Base-by-base conservation (phyloP, 2,329 filamentous ascomycete genomes). In the Xylaria hypoxylon region DNA sequence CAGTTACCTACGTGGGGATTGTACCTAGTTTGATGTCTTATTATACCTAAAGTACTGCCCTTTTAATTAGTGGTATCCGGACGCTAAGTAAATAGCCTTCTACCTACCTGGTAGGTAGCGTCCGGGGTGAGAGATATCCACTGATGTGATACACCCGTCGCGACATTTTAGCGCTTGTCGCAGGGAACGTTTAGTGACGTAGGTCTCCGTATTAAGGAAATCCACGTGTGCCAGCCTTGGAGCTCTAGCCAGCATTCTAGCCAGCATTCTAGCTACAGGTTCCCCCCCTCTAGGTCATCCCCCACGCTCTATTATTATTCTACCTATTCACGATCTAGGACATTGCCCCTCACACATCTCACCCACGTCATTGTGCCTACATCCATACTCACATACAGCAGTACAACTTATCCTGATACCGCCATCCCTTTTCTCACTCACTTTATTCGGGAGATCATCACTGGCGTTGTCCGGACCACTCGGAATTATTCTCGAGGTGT, bases 311-410 rank as follows among this genome's bases (percentile, higher is more conserved):
- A 15, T 19, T 50, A 26, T 31, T 51, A 45, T 22, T 26, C 22
- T 58, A 22, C 22, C 22, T 58, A 22, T 33, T 63, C 59, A 63
- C 59, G 59, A 64, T 67, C 60, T 67, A 67, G 65, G 64, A 64
- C 63, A 47, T 44, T 55, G 67, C 67, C 67, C 67, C 67, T 68
- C 67, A 59, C 59, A 19, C 59, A 26, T 67, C 59, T 68, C 59
- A 58, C 66, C 42, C 55, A 68, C 63, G 67, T 68, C 59, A 68
- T 68, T 61, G 63, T 61, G 56, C 67, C 52, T 66, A 51, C 48
- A 57, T 62, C 44, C 35, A 10, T 45, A 17, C 48, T 3, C 47
- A 58, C 52, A 51, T 45, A 65, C 28, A 28, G 11, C 50, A 28
- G 42, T 50, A 66, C 48, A 44, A n/a, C 52, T 50, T 19, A 56